Percentiles rank a stretch among this genome's conserved stretches.
Evolutionary conservation across 495 filamentous ascomycete species (phyloP).

Genomic region (Tuber borchii): DNA sequence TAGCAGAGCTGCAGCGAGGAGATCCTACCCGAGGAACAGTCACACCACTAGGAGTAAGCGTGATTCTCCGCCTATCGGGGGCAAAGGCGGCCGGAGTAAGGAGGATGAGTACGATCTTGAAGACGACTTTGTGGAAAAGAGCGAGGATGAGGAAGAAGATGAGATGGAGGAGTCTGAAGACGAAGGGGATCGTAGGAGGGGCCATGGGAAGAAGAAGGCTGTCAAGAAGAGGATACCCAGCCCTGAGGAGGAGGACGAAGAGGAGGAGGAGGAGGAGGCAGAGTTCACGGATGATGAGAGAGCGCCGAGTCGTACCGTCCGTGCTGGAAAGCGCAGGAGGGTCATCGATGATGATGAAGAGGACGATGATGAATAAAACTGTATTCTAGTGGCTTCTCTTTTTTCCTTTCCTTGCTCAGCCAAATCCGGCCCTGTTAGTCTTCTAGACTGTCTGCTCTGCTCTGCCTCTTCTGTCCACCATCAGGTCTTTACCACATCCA

Average conservation of each 20-base stretch:
- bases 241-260: slow-evolving; percentile 34
- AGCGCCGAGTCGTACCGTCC: slow-evolving; percentile 20
- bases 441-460: not conserved
- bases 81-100: slow-evolving; percentile 48
- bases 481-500: not conserved
- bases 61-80: slow-evolving; percentile 53
- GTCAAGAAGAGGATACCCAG: slow-evolving; percentile 37
- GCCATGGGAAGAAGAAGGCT: slow-evolving; percentile 30
- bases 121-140: slow-evolving; percentile 50
- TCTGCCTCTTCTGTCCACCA: not conserved
- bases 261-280: slow-evolving; percentile 35
- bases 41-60: slow-evolving; percentile 49
- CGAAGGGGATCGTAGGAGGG: slow-evolving; percentile 42
- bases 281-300: slow-evolving; percentile 37
- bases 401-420: not conserved
- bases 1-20: slow-evolving; percentile 51
- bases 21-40: slow-evolving; percentile 44
- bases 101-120: slow-evolving; percentile 66
- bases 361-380: slow-evolving; percentile 28
- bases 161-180: slow-evolving; percentile 55
- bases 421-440: not conserved
- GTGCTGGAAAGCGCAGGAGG: slow-evolving; percentile 30
- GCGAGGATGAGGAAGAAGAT: slow-evolving; percentile 54
- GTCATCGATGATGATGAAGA: slow-evolving; percentile 36
- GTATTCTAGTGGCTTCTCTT: slow-evolving; percentile 24